Base-by-base conservation (phyloP, 139 green algal species). In the Pleodorina starrii region DNA sequence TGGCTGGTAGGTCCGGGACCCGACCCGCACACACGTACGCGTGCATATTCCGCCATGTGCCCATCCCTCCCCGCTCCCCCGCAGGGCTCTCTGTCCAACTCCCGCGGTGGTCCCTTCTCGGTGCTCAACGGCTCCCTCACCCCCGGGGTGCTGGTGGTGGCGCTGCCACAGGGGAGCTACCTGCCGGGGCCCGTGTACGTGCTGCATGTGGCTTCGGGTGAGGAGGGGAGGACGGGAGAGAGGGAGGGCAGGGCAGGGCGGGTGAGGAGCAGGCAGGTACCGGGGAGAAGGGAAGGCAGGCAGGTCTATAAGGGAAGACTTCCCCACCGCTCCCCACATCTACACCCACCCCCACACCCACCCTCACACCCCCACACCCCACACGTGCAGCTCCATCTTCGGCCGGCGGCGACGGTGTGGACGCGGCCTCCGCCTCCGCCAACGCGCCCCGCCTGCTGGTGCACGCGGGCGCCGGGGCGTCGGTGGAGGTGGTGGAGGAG, bases 401-500 rank as follows among this genome's bases (percentile, higher is more conserved):
- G 25, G n/a, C n/a, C n/a, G n/a, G n/a, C n/a, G n/a, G n/a, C n/a
- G n/a, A n/a, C n/a, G 54, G 5, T 66, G 54, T 25, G 54, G 54
- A 66, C 60, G 1, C 5, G 5, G 16, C 10, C 46, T 40, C 40
- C 36, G n/a, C 79, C 9, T 12, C 40, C 42, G 29, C 43, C 1
- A 23, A 35, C 46, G 57, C 46, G 25, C 95, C 96, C 0, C 94
- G 97, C 10, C 72, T 97, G 71, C 93, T 98, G 78, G 77, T 98
- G 48, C 75, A 94, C 44, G 88, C 84, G n/a, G 90, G 54, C 19
- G 42, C 43, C 0, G 77, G 83, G 7, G 87, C 95, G 0, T 54
- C 44, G 11, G 77, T 92, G 0, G 91, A 97, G 79, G 32, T 99
- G 23, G 88, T 98, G 0, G 97, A 99, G 92, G 97, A 99, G 92